phyloP scores from a whole-genome alignment of 495 filamentous ascomycete species.

The Oidiodendron maius region DNA sequence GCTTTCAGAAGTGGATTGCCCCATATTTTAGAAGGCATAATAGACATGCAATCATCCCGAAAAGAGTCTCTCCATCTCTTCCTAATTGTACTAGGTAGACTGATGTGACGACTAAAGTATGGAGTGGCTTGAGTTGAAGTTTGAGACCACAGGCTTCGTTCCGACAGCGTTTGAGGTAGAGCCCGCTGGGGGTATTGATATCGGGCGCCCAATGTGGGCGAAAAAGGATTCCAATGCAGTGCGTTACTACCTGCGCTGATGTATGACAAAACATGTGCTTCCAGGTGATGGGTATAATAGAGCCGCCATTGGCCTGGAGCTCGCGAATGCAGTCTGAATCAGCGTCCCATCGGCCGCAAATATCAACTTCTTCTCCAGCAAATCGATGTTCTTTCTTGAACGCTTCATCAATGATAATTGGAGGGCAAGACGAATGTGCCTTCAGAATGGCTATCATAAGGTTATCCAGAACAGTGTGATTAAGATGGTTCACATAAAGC shows the following conservation, averaged over 20 bases:
- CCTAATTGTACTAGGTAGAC: slow-evolving; percentile 28
- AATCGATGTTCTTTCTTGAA: slow-evolving; percentile 38
- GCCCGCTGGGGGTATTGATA: slow-evolving; percentile 29
- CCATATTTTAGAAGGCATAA: slow-evolving; percentile 29
- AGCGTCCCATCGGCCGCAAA: slow-evolving; percentile 37
- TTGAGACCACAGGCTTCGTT: slow-evolving; percentile 26
- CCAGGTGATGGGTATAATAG: slow-evolving; percentile 28
- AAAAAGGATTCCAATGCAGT: slow-evolving; percentile 29
- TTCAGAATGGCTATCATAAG: slow-evolving; percentile 35
- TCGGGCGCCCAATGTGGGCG: slow-evolving; percentile 15
- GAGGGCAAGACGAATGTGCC: slow-evolving; percentile 28
- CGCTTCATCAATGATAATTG: slow-evolving; percentile 35
- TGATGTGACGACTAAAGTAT: slow-evolving; percentile 29
- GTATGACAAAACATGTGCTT: slow-evolving; percentile 41
- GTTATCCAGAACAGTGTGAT: slow-evolving; percentile 36
- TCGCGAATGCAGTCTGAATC: slow-evolving; percentile 29
- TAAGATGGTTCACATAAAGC: slow-evolving; percentile 27
- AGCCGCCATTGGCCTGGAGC: background rate
- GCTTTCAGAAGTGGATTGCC: slow-evolving; percentile 12
- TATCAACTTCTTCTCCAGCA: slow-evolving; percentile 32
- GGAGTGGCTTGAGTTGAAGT: slow-evolving; percentile 30
- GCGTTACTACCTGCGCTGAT: slow-evolving; percentile 30
- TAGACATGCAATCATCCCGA: slow-evolving; percentile 33
- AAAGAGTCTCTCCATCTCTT: slow-evolving; percentile 31
- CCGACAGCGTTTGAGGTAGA: slow-evolving; percentile 29